A percentile compares a stretch with the other conserved stretches of the same genome.
phyloP scores from a whole-genome alignment of 768 basidiomycete species.

The Coprinopsis marcescibilis region DNA sequence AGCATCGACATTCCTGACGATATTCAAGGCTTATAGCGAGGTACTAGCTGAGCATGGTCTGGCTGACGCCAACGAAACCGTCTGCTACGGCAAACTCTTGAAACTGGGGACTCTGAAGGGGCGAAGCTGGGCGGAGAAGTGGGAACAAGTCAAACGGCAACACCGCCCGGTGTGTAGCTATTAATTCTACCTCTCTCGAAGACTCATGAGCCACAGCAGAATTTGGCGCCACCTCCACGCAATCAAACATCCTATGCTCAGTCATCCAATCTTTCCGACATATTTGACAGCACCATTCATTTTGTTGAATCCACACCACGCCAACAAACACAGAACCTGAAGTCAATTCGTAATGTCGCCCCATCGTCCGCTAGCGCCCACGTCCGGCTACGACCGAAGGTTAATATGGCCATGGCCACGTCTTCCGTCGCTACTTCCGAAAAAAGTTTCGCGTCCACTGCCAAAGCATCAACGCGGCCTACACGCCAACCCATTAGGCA shows the following conservation, averaged over 20 bases:
- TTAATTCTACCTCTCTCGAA: neutral
- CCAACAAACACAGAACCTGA: neutral
- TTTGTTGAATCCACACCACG: slow-evolving; percentile 3
- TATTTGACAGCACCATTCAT: slow-evolving; percentile 2
- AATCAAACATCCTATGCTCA: neutral
- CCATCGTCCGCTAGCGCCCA: no score
- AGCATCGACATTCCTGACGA: slow-evolving; percentile 70
- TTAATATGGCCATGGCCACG: no score
- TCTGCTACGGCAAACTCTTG: slow-evolving; percentile 76
- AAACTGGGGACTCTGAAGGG: slow-evolving; percentile 82
- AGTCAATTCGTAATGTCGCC: no score
- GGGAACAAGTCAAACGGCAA: slow-evolving; percentile 63
- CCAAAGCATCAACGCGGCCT: no score
- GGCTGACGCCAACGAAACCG: slow-evolving; percentile 67
- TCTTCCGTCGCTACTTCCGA: no score
- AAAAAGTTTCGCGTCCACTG: neutral
- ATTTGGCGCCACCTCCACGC: neutral
- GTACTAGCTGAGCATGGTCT: slow-evolving; percentile 68
- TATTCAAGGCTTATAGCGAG: slow-evolving; percentile 85
- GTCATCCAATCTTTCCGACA: neutral
- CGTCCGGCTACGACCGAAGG: no score
- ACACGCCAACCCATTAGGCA: slow-evolving; percentile 21
- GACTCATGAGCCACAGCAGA: slow-evolving; percentile 8
- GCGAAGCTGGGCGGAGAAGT: slow-evolving; percentile 76
- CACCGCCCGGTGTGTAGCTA: slow-evolving; percentile 31